These are phyloP conservation scores for Rhodamnia rubescens DNA, from an alignment of 345 rosid species.

Conservation along the genomic window DNA sequence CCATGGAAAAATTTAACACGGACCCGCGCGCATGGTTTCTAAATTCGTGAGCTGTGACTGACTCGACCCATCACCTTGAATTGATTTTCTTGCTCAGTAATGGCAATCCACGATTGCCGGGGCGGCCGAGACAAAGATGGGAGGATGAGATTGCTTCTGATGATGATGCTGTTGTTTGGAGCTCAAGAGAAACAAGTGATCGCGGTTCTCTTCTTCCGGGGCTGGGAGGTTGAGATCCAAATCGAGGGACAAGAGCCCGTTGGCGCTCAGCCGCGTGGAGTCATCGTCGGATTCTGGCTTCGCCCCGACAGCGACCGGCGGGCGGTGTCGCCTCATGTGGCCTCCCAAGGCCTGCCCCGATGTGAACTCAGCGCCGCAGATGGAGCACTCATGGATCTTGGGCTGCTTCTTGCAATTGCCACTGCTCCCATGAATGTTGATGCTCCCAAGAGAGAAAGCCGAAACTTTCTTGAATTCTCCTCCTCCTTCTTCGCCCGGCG, in stretches of 20 bases:
- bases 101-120: slow-evolving; percentile 93
- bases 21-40: background rate
- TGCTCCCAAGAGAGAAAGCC: slow-evolving; percentile 29
- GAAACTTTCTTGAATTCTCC: slow-evolving; percentile 23
- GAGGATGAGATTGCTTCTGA: slow-evolving; percentile 27
- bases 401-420: slow-evolving; percentile 3
- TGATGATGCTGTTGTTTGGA: slow-evolving; percentile 36
- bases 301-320: slow-evolving; percentile 14
- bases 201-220: slow-evolving; percentile 53
- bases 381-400: slow-evolving; percentile 84
- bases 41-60: background rate
- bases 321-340: slow-evolving; percentile 90
- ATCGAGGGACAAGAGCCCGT: slow-evolving; percentile 41
- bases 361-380: slow-evolving; percentile 81
- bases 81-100: slow-evolving; percentile 39
- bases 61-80: background rate
- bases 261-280: slow-evolving; percentile 27
- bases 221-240: slow-evolving; percentile 98
- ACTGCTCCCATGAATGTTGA: background rate
- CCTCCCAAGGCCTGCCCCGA: slow-evolving; percentile 99
- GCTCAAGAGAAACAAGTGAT: slow-evolving; percentile 15
- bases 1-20: background rate
- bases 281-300: slow-evolving; percentile 28
- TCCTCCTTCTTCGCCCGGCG: background rate
- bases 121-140: slow-evolving; percentile 63